phyloP scores from a whole-genome alignment of 768 basidiomycete species.

The Amanita jacksonii region DNA sequence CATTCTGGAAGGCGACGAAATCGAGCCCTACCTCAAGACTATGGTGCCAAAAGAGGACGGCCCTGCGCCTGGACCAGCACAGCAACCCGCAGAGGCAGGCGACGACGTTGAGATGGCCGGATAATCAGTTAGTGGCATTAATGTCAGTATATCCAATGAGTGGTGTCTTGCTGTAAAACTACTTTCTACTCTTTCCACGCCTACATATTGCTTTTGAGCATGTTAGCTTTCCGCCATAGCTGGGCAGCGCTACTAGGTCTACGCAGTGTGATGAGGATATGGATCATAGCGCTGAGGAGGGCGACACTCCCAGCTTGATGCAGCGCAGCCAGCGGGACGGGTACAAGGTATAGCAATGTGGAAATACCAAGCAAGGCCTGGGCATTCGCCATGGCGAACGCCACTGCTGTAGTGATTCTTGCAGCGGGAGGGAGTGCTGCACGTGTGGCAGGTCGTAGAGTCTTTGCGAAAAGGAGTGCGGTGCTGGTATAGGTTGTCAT shows the following conservation, averaged over 20 bases:
- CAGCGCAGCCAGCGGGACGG: conserved; percentile 81
- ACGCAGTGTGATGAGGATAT: conserved; percentile 62
- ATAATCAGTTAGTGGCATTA: conserved; percentile 21
- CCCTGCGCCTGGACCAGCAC: conserved; percentile 23
- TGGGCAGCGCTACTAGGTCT: conserved; percentile 58
- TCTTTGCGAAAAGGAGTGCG: conserved; percentile 50
- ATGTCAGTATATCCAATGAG: conserved; percentile 9
- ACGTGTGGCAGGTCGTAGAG: conserved; percentile 48
- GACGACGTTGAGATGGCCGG: conserved; percentile 87
- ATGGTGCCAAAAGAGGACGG: conserved; percentile 65
- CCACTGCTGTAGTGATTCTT: conserved; percentile 39
- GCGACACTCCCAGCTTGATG: conserved; percentile 95
- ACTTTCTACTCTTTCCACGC: not conserved
- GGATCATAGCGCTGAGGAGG: conserved; percentile 75
- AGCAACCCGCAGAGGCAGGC: conserved; percentile 25
- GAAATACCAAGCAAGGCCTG: conserved; percentile 62
- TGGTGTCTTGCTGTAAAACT: conserved; percentile 6
- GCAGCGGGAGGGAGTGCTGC: conserved; percentile 56
- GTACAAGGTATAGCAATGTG: conserved; percentile 88
- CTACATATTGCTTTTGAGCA: not conserved
- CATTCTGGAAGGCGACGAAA: conserved; percentile 76
- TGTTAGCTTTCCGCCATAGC: conserved; percentile 35
- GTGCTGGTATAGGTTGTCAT: conserved; percentile 74
- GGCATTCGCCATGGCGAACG: conserved; percentile 74
- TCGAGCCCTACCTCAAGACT: conserved; percentile 64